Percentiles rank a stretch among this genome's conserved stretches.
These are phyloP conservation scores for Tephrocybe sp. DNA, from an alignment of 768 basidiomycete genomes.

Conservation along the genomic window DNA sequence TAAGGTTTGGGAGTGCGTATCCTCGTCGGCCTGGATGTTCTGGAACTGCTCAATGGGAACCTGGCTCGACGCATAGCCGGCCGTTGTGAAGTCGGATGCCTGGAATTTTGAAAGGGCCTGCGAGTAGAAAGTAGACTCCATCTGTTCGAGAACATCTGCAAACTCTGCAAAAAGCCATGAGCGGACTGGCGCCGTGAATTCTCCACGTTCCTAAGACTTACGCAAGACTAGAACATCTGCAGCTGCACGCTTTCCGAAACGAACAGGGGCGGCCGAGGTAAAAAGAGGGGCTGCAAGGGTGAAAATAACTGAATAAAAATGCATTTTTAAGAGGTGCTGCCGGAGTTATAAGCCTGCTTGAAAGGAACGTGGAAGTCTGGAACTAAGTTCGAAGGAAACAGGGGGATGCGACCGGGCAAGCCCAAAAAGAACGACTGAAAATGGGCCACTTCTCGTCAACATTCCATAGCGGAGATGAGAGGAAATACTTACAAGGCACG, in stretches of 20 bases:
- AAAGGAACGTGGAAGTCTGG: constrained; percentile 33
- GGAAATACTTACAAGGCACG: constrained; percentile 34
- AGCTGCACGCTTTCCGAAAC: constrained; percentile 37
- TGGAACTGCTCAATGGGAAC: constrained; percentile 61
- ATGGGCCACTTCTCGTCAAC: constrained; percentile 9
- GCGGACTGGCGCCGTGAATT: no score
- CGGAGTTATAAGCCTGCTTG: constrained; percentile 40
- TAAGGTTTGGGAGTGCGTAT: constrained; percentile 53
- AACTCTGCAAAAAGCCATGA: constrained; percentile 48
- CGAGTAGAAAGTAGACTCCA: constrained; percentile 68
- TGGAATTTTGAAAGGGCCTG: constrained; percentile 67
- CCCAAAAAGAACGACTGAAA: constrained; percentile 50
- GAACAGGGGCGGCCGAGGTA: constrained; percentile 48
- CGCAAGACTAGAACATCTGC: constrained; percentile 57
- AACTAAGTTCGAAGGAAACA: constrained; percentile 34
- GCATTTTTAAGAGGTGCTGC: constrained; percentile 42
- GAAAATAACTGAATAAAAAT: constrained; percentile 40
- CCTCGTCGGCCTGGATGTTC: constrained; percentile 59
- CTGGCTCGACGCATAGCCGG: constrained; percentile 58
- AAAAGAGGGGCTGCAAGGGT: constrained; percentile 41
- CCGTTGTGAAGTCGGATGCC: constrained; percentile 55
- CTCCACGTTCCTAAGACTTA: constrained; percentile 30
- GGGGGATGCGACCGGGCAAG: constrained; percentile 73
- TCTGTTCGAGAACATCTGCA: constrained; percentile 70
- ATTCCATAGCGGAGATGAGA: neutral